Base-by-base conservation (phyloP, 2,329 filamentous ascomycete species). In the Cordyceps militaris region DNA sequence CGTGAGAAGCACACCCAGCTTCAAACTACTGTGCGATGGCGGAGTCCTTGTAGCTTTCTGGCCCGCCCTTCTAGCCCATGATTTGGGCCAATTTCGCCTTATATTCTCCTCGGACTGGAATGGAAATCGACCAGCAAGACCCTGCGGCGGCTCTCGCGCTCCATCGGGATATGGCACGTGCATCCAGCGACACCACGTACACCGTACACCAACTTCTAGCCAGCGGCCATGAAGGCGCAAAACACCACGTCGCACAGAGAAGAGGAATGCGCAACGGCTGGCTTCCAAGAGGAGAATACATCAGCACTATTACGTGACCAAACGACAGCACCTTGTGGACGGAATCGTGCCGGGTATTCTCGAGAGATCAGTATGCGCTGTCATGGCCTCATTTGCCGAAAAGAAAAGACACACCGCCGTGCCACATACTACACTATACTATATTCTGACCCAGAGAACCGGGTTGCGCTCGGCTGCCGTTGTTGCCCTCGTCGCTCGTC, bases 71-170 rank as follows among this genome's bases (percentile, higher is more conserved):
- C 19, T 32, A 32, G 30, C 11, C 11, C 6, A 11, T 32, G 11
- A 32, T 11, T 11, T 6, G 6, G 6, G 30, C 30, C 30, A 32
- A 32, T n/a, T n/a, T n/a, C n/a, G n/a, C n/a, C n/a, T n/a, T n/a
- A n/a, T n/a, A n/a, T n/a, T n/a, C n/a, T n/a, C n/a, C n/a, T n/a
- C n/a, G n/a, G n/a, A n/a, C n/a, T n/a, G n/a, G n/a, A n/a, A n/a
- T n/a, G n/a, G n/a, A n/a, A n/a, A n/a, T n/a, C n/a, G n/a, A 14
- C 16, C 43, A 26, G 7, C 32, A 28, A 26, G 30, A 48, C 52
- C 52, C 21, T 38, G 30, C 52, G 52, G 30, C 52, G 52, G 52
- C 52, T 48, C 43, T 56, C 52, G 52, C 52, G 32, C 43, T 40
- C 30, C 28, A 16, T 32, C 23, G 23, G 16, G 23, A 44, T 21